Evolutionary conservation across 768 basidiomycete genomes (phyloP).

Genomic region (Rhizopogon rudus): DNA sequence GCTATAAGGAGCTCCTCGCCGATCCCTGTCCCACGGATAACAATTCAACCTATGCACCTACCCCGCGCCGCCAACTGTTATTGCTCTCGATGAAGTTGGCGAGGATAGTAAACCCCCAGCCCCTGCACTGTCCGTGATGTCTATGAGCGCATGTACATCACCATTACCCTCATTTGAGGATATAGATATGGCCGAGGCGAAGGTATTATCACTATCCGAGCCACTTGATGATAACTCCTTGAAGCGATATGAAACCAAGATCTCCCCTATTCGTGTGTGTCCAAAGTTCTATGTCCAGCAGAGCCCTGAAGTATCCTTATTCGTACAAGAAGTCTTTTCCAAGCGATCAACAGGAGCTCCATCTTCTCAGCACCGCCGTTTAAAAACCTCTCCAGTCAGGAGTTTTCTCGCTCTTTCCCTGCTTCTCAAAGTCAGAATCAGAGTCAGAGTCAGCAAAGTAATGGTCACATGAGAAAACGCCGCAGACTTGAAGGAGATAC

Average conservation of each 20-base stretch:
- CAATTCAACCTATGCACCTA: neutral
- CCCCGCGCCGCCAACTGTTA: no score
- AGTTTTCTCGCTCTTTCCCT: neutral
- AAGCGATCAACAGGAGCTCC: neutral
- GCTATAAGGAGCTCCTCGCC: neutral
- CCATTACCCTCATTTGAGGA: conserved; percentile 9
- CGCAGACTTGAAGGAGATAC: neutral
- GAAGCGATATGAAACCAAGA: neutral
- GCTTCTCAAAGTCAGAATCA: neutral
- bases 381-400: conserved; percentile 12
- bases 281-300: neutral
- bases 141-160: conserved; percentile 9
- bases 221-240: neutral
- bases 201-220: no score
- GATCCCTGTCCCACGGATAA: neutral
- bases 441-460: neutral
- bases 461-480: neutral
- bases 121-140: neutral
- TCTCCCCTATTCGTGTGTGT: neutral
- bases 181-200: neutral
- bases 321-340: neutral
- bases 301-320: neutral
- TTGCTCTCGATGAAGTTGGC: no score
- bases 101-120: neutral
- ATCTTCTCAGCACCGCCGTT: conserved; percentile 7